Conservation (phyloP, 257 asterid genomes). For the Linaria vulgaris region DNA sequence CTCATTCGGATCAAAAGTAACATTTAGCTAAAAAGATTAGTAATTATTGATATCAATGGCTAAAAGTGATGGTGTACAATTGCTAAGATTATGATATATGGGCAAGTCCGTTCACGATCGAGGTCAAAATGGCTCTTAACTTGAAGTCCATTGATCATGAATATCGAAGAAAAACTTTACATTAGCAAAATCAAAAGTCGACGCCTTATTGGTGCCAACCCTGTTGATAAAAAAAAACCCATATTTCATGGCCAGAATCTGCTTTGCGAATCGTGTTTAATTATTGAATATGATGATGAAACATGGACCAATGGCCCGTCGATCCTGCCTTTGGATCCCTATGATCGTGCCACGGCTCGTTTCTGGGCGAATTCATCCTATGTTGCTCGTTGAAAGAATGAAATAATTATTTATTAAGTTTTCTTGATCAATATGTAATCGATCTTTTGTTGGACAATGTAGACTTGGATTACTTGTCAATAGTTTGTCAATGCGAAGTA, state of each 20-base stretch:
- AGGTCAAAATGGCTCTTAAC: conserved; percentile 49
- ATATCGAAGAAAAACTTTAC: conserved; percentile 24
- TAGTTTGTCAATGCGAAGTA: too few species aligned
- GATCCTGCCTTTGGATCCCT: conserved; percentile 29
- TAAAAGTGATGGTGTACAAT: conserved; percentile 34
- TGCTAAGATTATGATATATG: conserved; percentile 41
- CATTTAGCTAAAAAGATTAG: too few species aligned
- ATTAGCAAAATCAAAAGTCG: conserved; percentile 33
- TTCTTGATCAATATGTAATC: too few species aligned
- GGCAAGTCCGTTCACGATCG: conserved; percentile 40
- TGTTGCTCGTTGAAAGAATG: too few species aligned
- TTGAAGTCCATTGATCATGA: too few species aligned
- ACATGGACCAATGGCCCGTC: conserved; percentile 26
- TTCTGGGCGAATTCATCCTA: conserved; percentile 45
- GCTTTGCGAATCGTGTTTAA: conserved; percentile 45
- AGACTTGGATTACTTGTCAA: too few species aligned
- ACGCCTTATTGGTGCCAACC: conserved; percentile 46
- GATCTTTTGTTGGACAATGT: too few species aligned
- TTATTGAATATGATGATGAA: conserved; percentile 37
- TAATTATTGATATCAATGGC: conserved; percentile 43
- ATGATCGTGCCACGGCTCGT: conserved; percentile 41
- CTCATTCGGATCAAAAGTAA: too few species aligned
- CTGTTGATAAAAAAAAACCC: conserved; percentile 52
- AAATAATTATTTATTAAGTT: too few species aligned
- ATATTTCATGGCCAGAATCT: conserved; percentile 37